phyloP scores from a whole-genome alignment of 2,329 filamentous ascomycete species.

The Lasiodiplodia hormozganensis region DNA sequence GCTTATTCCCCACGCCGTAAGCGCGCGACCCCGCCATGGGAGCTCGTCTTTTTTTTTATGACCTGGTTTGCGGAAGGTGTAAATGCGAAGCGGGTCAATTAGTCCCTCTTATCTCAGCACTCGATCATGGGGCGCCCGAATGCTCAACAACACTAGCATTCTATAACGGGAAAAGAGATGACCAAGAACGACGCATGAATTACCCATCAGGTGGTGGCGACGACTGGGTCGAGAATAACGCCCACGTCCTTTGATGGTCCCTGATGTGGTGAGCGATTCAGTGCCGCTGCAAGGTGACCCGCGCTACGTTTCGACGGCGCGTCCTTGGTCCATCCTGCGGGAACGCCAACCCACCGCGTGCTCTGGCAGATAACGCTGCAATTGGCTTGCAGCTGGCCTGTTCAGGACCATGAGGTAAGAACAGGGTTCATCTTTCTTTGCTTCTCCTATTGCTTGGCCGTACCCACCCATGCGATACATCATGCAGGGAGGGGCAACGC shows the following conservation, averaged over 20 bases:
- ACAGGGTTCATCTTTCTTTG: neutral
- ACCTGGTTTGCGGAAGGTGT: neutral
- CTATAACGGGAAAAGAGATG: neutral
- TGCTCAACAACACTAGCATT: neutral
- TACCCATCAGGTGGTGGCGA: neutral
- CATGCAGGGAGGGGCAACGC: neutral
- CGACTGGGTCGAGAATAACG: neutral
- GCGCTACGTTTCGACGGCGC: neutral
- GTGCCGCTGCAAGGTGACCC: neutral
- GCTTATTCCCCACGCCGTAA: conserved; percentile 10
- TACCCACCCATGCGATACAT: neutral
- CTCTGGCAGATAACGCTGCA: neutral
- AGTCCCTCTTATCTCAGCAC: neutral
- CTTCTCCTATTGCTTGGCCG: neutral
- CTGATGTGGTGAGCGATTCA: neutral
- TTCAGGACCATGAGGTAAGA: neutral
- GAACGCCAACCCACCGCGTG: neutral
- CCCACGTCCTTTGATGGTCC: neutral
- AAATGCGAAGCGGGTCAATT: neutral
- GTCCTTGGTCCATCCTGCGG: neutral
- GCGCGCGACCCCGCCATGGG: neutral
- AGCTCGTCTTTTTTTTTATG: neutral
- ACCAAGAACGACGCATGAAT: neutral
- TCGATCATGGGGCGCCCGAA: too few relatives aligned
- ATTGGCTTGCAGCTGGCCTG: neutral